phyloP scores from a whole-genome alignment of 768 basidiomycete species.

The Neoboletus subvelutipes region DNA sequence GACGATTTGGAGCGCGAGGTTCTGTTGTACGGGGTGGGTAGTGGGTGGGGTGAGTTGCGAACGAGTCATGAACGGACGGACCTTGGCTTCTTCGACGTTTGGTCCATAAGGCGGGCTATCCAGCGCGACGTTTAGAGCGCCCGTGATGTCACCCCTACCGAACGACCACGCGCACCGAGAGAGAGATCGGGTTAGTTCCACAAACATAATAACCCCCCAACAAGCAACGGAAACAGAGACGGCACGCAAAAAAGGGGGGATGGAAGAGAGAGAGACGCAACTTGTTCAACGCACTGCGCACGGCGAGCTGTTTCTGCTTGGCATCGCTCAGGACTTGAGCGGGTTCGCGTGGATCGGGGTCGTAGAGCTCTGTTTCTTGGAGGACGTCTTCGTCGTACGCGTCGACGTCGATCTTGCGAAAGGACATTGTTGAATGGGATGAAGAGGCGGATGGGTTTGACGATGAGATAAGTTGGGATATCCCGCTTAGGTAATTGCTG shows the following conservation, averaged over 20 bases:
- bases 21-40: slow-evolving; percentile 41
- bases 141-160: slow-evolving; percentile 70
- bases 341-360: slow-evolving; percentile 80
- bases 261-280: slow-evolving; percentile 36
- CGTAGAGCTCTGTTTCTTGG: slow-evolving; percentile 81
- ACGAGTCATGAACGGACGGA: slow-evolving; percentile 24
- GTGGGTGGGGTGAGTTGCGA: too few species aligned
- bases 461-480: too few species aligned
- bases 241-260: neutral
- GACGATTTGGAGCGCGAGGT: slow-evolving; percentile 73
- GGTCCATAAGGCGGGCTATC: slow-evolving; percentile 88
- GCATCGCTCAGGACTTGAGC: slow-evolving; percentile 72
- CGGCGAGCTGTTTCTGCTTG: slow-evolving; percentile 68
- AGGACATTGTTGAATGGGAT: slow-evolving; percentile 48
- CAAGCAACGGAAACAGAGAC: neutral
- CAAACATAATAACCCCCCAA: neutral
- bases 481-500: slow-evolving; percentile 7
- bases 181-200: neutral
- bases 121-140: slow-evolving; percentile 69
- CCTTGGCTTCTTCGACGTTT: slow-evolving; percentile 88
- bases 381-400: slow-evolving; percentile 88
- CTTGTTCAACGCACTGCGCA: slow-evolving; percentile 74
- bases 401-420: slow-evolving; percentile 95
- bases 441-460: neutral
- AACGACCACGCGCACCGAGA: neutral